These are phyloP conservation scores for Pichia pseudocactophila DNA, from an alignment of 805 yeast genomes.

Conservation along the genomic window DNA sequence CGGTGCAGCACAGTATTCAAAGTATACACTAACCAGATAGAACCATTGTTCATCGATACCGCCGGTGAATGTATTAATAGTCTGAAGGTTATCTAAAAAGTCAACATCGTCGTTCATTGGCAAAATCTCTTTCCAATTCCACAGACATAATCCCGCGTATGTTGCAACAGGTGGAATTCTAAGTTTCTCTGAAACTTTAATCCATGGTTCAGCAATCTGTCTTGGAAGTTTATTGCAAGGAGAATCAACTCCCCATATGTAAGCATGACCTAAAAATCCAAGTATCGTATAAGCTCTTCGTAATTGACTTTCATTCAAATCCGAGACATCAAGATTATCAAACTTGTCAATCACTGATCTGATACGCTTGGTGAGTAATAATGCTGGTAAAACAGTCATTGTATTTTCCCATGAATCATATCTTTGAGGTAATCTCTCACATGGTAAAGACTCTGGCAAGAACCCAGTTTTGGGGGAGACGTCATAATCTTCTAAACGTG, in stretches of 20 bases:
- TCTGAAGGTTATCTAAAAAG: slow-evolving; percentile 59
- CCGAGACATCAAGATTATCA: slow-evolving; percentile 45
- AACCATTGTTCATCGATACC: slow-evolving; percentile 91
- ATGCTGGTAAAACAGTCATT: slow-evolving; percentile 59
- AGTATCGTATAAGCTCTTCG: slow-evolving; percentile 77
- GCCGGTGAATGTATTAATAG: slow-evolving; percentile 82
- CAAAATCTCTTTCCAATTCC: slow-evolving; percentile 71
- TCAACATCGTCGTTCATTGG: slow-evolving; percentile 28
- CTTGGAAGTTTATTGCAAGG: slow-evolving; percentile 59
- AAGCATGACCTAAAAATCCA: slow-evolving; percentile 79
- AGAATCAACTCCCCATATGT: slow-evolving; percentile 71
- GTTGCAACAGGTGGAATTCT: slow-evolving; percentile 83
- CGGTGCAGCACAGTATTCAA: slow-evolving; percentile 74
- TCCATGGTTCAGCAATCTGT: slow-evolving; percentile 62
- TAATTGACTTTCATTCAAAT: slow-evolving; percentile 41
- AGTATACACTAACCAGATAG: slow-evolving; percentile 77
- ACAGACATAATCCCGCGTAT: slow-evolving; percentile 76
- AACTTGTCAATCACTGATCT: slow-evolving; percentile 56
- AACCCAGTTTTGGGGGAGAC: slow-evolving; percentile 69
- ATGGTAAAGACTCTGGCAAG: slow-evolving; percentile 62
- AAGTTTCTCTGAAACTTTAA: slow-evolving; percentile 46
- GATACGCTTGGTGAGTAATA: slow-evolving; percentile 56
- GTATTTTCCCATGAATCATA: slow-evolving; percentile 74
- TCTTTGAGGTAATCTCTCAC: slow-evolving; percentile 45
- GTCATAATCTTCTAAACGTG: slow-evolving; percentile 54